Percentiles rank a stretch among this genome's conserved stretches.
Evolutionary conservation across 1,139 yeast genomes (phyloP).

Genomic region (Yamadazyma aaseri): DNA sequence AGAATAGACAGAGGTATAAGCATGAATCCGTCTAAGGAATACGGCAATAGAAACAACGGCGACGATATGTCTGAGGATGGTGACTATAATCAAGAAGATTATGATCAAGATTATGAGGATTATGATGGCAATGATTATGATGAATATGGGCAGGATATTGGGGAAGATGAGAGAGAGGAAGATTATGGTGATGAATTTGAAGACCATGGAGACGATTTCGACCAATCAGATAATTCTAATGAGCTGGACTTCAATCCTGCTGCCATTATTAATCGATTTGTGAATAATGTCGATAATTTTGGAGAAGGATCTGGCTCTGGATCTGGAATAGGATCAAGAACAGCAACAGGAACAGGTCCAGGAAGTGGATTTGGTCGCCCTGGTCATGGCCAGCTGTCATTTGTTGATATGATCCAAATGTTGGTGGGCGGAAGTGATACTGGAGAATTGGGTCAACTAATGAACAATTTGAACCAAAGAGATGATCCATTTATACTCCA

Average conservation of each 20-base stretch:
- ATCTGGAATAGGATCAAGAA: too few species aligned
- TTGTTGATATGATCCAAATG: constrained; percentile 38
- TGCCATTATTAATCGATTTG: not conserved
- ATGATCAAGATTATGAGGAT: not conserved
- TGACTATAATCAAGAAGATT: not conserved
- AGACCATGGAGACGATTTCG: not conserved
- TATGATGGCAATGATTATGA: not conserved
- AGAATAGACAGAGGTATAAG: too few species aligned
- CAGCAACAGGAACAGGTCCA: too few species aligned
- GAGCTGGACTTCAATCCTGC: not conserved
- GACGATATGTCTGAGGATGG: constrained; percentile 3
- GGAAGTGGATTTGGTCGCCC: too few species aligned
- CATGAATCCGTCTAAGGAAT: too few species aligned
- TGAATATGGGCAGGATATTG: not conserved
- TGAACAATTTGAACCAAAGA: constrained; percentile 42
- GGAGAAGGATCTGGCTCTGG: constrained; percentile 55
- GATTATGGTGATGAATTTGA: not conserved
- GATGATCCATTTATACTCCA: constrained; percentile 47
- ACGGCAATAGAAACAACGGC: too few species aligned
- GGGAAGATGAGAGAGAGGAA: not conserved
- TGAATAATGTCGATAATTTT: constrained; percentile 44
- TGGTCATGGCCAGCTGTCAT: constrained; percentile 19
- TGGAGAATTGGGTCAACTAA: constrained; percentile 38
- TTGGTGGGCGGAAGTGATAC: constrained; percentile 35
- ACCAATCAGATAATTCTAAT: not conserved